These are phyloP conservation scores for Sporothrix sp. DNA, from an alignment of 2,329 filamentous ascomycete genomes.

Conservation along the genomic window DNA sequence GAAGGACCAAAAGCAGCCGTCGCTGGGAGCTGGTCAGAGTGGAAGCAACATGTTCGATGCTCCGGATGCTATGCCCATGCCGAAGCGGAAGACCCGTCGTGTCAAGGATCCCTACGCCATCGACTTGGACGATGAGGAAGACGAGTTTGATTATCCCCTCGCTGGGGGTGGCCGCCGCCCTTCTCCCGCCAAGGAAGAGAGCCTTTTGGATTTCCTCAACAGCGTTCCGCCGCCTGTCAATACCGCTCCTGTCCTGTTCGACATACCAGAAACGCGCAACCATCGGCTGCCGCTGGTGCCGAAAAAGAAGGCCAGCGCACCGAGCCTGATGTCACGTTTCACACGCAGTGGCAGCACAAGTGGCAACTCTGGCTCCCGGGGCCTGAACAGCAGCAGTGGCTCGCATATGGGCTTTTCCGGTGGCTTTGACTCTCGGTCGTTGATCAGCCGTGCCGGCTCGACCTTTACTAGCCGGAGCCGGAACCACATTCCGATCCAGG, in stretches of 20 bases:
- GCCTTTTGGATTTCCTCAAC: constrained; percentile 62
- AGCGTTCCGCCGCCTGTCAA: constrained; percentile 57
- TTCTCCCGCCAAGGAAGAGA: constrained; percentile 49
- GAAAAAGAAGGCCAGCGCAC: constrained; percentile 56
- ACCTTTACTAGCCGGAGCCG: constrained; percentile 15
- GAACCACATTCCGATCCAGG: constrained; percentile 45
- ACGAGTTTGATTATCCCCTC: constrained; percentile 27
- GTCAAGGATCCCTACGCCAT: constrained; percentile 91
- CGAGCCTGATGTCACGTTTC: constrained; percentile 53
- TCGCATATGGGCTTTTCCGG: background rate
- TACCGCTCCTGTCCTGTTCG: constrained; percentile 29
- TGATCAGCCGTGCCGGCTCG: constrained; percentile 31
- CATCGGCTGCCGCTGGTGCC: constrained; percentile 28
- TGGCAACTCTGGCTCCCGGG: constrained; percentile 22
- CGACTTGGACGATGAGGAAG: constrained; percentile 63
- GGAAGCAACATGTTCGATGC: constrained; percentile 35
- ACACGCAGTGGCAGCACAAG: constrained; percentile 22
- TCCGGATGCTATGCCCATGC: constrained; percentile 41
- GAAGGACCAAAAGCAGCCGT: constrained; percentile 20
- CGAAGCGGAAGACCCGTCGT: constrained; percentile 64
- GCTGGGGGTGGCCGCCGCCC: constrained; percentile 29
- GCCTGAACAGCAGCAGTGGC: constrained; percentile 1
- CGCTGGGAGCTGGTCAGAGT: constrained; percentile 1
- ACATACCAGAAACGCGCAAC: constrained; percentile 26
- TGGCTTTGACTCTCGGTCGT: constrained; percentile 27